phyloP scores from a whole-genome alignment of 1,284 basidiomycete species.

The Moesziomyces sp. region DNA sequence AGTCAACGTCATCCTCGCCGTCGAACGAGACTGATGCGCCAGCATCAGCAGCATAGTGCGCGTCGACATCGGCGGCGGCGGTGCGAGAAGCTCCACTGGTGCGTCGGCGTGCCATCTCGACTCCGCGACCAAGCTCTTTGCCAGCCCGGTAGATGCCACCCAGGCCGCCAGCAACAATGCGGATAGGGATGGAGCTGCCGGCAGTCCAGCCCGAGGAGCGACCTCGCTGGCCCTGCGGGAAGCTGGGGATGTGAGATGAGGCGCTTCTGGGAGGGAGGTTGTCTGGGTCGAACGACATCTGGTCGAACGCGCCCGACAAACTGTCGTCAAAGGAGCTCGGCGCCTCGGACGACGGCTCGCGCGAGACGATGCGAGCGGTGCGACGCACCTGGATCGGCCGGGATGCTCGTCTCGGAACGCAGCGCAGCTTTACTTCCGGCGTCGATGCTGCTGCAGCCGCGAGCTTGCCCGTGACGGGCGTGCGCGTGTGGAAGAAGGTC shows the following conservation, averaged over 20 bases:
- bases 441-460: background rate
- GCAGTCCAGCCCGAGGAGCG: conserved; percentile 38
- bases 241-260: conserved; percentile 39
- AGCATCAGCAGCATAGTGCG: background rate
- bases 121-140: conserved; percentile 45
- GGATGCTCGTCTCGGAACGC: conserved; percentile 20
- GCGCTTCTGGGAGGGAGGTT: conserved; percentile 19
- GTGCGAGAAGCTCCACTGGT: conserved; percentile 24
- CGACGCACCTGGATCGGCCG: conserved; percentile 33
- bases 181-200: conserved; percentile 47
- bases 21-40: conserved; percentile 37
- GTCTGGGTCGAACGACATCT: conserved; percentile 25
- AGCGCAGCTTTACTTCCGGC: conserved; percentile 2
- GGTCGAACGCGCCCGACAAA: conserved; percentile 34
- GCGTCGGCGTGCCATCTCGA: conserved; percentile 36
- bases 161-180: conserved; percentile 43
- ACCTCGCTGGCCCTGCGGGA: conserved; percentile 44
- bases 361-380: conserved; percentile 29
- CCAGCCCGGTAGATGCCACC: conserved; percentile 47
- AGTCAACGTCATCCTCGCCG: conserved; percentile 30
- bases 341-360: conserved; percentile 17
- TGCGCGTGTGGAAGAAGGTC: conserved; percentile 37
- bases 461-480: conserved; percentile 3
- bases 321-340: conserved; percentile 28
- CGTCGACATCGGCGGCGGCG: background rate